Percentiles rank a stretch among this genome's conserved stretches.
phyloP scores from a whole-genome alignment of 306 rosid species.

The Cucurbita pepo region DNA sequence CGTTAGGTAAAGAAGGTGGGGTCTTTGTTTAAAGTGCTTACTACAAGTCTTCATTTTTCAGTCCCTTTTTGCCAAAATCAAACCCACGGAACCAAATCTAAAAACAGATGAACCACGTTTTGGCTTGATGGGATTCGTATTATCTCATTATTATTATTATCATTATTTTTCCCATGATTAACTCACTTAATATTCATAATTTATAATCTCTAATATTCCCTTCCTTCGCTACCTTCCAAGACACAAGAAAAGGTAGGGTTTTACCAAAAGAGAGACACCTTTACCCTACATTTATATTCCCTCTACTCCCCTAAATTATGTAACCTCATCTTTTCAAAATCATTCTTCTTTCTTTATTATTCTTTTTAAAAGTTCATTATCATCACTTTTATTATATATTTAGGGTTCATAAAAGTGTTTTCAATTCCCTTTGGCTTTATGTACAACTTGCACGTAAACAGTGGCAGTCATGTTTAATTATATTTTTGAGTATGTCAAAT shows the following conservation, averaged over 20 bases:
- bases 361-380: background rate
- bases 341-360: background rate
- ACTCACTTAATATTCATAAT: background rate
- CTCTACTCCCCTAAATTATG: background rate
- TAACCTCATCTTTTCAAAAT: background rate
- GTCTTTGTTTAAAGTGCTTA: background rate
- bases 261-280: background rate
- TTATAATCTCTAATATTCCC: background rate
- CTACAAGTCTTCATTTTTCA: background rate
- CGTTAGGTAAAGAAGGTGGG: background rate
- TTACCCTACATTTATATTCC: conserved; percentile 1
- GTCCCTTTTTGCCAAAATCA: background rate
- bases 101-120: background rate
- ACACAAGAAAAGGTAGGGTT: background rate
- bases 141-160: background rate
- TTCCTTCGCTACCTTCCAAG: background rate
- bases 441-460: background rate
- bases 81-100: background rate
- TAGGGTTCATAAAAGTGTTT: background rate
- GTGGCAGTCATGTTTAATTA: background rate
- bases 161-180: background rate
- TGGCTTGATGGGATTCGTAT: background rate
- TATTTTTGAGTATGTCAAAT: no score
- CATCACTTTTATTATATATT: background rate
- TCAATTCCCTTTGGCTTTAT: background rate